Evolutionary conservation across 495 filamentous ascomycete genomes (phyloP).

Genomic region (Melanomma pulvis-pyrius): DNA sequence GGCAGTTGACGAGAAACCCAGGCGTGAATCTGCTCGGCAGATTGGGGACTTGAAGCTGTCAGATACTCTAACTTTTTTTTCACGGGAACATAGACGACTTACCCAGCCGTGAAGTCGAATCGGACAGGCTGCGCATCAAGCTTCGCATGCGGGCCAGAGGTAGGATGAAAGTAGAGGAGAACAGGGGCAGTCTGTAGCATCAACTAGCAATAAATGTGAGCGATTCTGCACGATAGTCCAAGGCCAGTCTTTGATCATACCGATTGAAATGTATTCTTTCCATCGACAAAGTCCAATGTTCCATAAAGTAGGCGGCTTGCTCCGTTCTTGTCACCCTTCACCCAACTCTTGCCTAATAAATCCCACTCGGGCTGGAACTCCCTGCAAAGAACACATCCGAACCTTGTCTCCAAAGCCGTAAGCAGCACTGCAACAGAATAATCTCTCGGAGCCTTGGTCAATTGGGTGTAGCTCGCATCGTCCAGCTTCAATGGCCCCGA

Average conservation of each 20-base stretch:
- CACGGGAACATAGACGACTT: slow-evolving; percentile 39
- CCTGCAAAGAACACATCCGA: slow-evolving; percentile 82
- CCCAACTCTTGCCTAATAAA: slow-evolving; percentile 84
- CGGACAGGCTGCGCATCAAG: slow-evolving; percentile 68
- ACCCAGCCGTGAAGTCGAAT: slow-evolving; percentile 87
- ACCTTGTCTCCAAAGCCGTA: slow-evolving; percentile 83
- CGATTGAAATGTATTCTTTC: slow-evolving; percentile 84
- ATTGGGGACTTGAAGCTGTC: slow-evolving; percentile 59
- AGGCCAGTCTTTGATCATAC: slow-evolving; percentile 52
- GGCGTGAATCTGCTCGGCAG: slow-evolving; percentile 73
- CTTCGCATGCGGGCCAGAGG: slow-evolving; percentile 78
- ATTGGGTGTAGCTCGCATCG: slow-evolving; percentile 71
- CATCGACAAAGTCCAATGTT: slow-evolving; percentile 86
- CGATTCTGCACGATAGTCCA: slow-evolving; percentile 10
- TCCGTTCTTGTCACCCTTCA: slow-evolving; percentile 71
- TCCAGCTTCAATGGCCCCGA: slow-evolving; percentile 72
- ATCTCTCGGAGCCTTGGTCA: slow-evolving; percentile 77
- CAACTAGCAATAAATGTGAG: slow-evolving; percentile 58
- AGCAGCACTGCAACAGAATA: slow-evolving; percentile 82
- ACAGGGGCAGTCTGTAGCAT: slow-evolving; percentile 95
- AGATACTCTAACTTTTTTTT: background rate
- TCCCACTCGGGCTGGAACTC: slow-evolving; percentile 97
- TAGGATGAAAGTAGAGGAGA: slow-evolving; percentile 85
- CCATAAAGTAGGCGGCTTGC: slow-evolving; percentile 76
- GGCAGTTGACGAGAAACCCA: slow-evolving; percentile 82